Base-by-base conservation (phyloP, 2,329 filamentous ascomycete genomes). In the Alternaria atra region DNA sequence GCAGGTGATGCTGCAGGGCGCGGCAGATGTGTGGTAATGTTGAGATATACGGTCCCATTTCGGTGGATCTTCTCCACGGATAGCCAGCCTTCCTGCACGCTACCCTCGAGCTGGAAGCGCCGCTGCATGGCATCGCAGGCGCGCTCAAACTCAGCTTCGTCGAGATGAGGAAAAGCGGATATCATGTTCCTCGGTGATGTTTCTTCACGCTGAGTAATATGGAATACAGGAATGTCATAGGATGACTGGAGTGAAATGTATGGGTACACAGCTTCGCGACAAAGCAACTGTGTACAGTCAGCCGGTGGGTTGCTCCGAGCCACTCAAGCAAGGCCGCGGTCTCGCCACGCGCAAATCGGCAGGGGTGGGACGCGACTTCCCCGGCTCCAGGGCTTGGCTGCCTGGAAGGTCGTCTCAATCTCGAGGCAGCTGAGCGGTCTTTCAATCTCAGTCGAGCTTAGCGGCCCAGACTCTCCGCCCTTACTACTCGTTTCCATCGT, bases 161-260 rank as follows among this genome's bases (percentile, higher is more conserved):
- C 67, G 12, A 80, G 56, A n/a, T 65, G 68, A 8, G 77, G 77
- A 55, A 77, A 78, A 9, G 52, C 50, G 4, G 60, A 43, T 32
- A 74, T 52, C 58, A 61, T 64, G 32, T 15, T 13, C 29, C 17
- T 17, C 15, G 15, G 39, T 15, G 37, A 50, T 40, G 44, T 9
- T 10, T 30, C 29, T 39, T 30, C 12, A 20, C 20, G 53, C 42
- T n/a, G 32, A 37, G 46, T 32, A 34, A 12, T 20, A 13, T 7
- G 17, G 10, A 23, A 7, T 13, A 27, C 20, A 32, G 17, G 34
- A n/a, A 10, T 25, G 52, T 30, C 39, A 32, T 29, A 42, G 39
- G 47, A 13, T 37, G 15, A 37, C 34, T 47, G 25, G 29, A 29
- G 25, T 32, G 25, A 8, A 30, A 23, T 30, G 10, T 29, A 20